These are phyloP conservation scores for Diversispora eburnea DNA, from an alignment of 192 early-diverging fungal species.

Conservation along the genomic window DNA sequence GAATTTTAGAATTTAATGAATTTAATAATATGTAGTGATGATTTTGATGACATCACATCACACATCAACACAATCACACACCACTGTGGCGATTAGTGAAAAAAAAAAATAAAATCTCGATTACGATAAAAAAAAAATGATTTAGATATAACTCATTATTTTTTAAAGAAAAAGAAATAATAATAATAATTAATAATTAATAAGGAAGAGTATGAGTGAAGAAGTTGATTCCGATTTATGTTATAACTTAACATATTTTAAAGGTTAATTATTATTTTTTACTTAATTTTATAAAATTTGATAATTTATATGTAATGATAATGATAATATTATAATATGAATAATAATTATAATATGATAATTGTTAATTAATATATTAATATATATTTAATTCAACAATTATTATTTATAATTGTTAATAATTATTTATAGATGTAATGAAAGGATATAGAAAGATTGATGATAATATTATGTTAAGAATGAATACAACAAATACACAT, in stretches of 20 bases:
- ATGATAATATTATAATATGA: neutral
- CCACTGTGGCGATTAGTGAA: too few species aligned
- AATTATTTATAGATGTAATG: conserved; percentile 52
- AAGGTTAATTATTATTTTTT: neutral
- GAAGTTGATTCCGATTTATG: conserved; percentile 14
- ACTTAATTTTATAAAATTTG: neutral
- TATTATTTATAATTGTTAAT: neutral
- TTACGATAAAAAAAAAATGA: too few species aligned
- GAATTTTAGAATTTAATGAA: too few species aligned
- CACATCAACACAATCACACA: too few species aligned
- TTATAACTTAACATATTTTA: conserved; percentile 24
- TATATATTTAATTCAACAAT: neutral
- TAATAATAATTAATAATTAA: neutral
- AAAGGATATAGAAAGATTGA: conserved; percentile 71
- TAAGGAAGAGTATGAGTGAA: neutral
- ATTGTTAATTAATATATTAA: neutral
- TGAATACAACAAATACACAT: conserved; percentile 72
- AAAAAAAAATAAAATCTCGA: too few species aligned
- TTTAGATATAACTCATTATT: too few species aligned
- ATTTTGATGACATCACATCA: too few species aligned
- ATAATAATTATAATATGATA: too few species aligned
- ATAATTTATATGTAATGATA: too few species aligned
- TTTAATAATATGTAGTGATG: too few species aligned
- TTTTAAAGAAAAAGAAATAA: neutral
- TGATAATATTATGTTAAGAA: conserved; percentile 74